A percentile compares a stretch with the other conserved stretches of the same genome.
Evolutionary conservation across 1,139 yeast genomes (phyloP).

Genomic region (Debaryomyces robertsiae): DNA sequence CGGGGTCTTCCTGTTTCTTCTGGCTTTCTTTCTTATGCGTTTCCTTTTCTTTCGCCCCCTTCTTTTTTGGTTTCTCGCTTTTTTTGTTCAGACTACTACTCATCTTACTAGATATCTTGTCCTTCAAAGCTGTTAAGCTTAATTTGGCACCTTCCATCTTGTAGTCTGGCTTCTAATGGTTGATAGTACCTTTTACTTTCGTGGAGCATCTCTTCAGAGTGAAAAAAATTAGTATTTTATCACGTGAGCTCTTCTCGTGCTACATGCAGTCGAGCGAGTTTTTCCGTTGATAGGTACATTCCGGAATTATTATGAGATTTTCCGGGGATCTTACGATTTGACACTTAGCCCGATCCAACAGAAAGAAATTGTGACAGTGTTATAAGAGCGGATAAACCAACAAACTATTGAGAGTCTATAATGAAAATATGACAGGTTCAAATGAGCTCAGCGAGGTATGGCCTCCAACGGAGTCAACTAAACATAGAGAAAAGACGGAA

Average conservation of each 20-base stretch:
- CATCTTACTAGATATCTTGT: constrained; percentile 54
- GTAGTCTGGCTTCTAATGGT: background rate
- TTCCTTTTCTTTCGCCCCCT: constrained; percentile 41
- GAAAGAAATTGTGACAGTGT: background rate
- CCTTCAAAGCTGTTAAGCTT: constrained; percentile 57
- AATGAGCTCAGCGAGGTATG: constrained; percentile 13
- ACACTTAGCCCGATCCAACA: constrained; percentile 21
- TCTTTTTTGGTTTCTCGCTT: constrained; percentile 26
- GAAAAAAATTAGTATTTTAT: constrained; percentile 4
- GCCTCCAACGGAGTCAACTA: constrained; percentile 23
- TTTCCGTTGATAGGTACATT: constrained; percentile 4
- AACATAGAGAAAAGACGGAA: constrained; percentile 7
- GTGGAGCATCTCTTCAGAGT: constrained; percentile 11
- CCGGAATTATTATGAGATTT: constrained; percentile 4
- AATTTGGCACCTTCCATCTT: constrained; percentile 38
- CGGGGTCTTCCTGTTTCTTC: constrained; percentile 21
- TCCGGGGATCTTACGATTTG: constrained; percentile 14
- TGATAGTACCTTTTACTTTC: background rate
- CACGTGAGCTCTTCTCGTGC: constrained; percentile 7
- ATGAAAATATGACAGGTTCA: background rate
- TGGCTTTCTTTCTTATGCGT: constrained; percentile 12
- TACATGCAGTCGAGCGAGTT: background rate
- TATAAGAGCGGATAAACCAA: no score
- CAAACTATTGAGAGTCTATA: background rate
- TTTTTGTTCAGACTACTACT: constrained; percentile 27